Evolutionary conservation across 345 rosid genomes (phyloP), one percentile per base, ranked within the genome.

Genomic region (Salix viminalis): DNA sequence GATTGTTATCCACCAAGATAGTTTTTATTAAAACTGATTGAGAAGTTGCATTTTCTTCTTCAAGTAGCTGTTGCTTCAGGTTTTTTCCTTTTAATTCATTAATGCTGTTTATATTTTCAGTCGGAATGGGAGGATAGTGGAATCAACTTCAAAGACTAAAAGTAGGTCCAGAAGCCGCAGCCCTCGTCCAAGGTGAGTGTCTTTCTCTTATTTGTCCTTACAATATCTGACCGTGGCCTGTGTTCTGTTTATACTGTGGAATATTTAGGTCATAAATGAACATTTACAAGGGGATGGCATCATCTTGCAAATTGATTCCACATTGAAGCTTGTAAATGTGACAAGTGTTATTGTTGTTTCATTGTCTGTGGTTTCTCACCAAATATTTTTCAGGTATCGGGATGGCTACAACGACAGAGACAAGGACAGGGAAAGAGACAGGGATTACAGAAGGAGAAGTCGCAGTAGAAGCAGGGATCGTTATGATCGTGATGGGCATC

Each of bases 381-480:
- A 54, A 9, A 30, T 13, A 65, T 26, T 28, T 32, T 34, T 66
- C 69, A 86, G 88, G 80, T 37, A 73, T 61, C 69, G 80, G 6
- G 85, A 86, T 80, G 87, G 84, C 37, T 12, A 80, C 52, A 85
- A 82, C 62, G 92, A 89, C 52, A 85, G 83, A 62, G 92, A 80
- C 52, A 85, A 81, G 69, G 92, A 89, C 52, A 85, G 83, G 66
- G 92, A 89, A 21, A 77, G 74, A 76, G 62, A 56, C 28, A 80
- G 73, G 77, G 91, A 87, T 74, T 79, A 83, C 75, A 69, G 84
- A 72, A 87, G 85, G 81, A 78, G 91, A 79, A 84, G 89, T 73
- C 86, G 86, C 70, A 88, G 94, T 30, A 84, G 88, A 79, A 89
- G 94, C 76, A 74, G 44, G 42, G 91, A 89, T 28, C 79, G 89